Percentiles rank a stretch among this genome's conserved stretches.
phyloP scores from a whole-genome alignment of 352 stramenopile genomes.

The Pythium oligandrum region DNA sequence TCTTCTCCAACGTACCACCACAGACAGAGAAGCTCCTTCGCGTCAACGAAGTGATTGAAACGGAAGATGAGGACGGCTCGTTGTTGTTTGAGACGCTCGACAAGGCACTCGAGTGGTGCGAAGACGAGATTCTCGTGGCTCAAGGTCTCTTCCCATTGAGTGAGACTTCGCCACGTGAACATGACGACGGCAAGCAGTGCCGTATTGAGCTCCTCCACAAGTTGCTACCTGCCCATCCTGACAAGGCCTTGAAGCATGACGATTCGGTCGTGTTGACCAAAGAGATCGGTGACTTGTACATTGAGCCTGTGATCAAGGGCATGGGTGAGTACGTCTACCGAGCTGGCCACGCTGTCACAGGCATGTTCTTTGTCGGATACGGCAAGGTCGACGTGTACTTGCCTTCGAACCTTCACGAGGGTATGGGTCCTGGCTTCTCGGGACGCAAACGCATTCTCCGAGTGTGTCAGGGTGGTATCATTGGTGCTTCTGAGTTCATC shows the following conservation, averaged over 20 bases:
- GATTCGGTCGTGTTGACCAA: constrained; percentile 34
- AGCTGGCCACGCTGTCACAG: constrained; percentile 51
- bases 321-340: constrained; percentile 66
- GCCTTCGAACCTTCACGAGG: constrained; percentile 72
- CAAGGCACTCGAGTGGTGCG: constrained; percentile 82
- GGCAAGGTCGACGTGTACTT: constrained; percentile 85
- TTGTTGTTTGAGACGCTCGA: constrained; percentile 84
- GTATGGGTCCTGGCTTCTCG: constrained; percentile 71
- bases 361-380: constrained; percentile 80
- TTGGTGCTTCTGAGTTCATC: constrained; percentile 76
- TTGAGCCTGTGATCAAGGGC: constrained; percentile 51
- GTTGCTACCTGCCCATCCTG: constrained; percentile 36
- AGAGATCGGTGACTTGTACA: constrained; percentile 67
- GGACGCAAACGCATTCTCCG: constrained; percentile 77
- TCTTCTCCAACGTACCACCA: constrained; percentile 69
- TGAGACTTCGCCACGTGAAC: constrained; percentile 32
- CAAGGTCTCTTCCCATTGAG: constrained; percentile 65
- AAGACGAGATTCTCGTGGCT: constrained; percentile 77
- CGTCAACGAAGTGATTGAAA: constrained; percentile 77
- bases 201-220: constrained; percentile 63
- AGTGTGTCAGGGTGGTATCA: constrained; percentile 74
- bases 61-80: constrained; percentile 39
- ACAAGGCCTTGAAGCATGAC: constrained; percentile 8
- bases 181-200: constrained; percentile 22
- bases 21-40: constrained; percentile 69